Base-by-base conservation (phyloP, 2,329 filamentous ascomycete species). In the Beauveria scarabaeidicola region DNA sequence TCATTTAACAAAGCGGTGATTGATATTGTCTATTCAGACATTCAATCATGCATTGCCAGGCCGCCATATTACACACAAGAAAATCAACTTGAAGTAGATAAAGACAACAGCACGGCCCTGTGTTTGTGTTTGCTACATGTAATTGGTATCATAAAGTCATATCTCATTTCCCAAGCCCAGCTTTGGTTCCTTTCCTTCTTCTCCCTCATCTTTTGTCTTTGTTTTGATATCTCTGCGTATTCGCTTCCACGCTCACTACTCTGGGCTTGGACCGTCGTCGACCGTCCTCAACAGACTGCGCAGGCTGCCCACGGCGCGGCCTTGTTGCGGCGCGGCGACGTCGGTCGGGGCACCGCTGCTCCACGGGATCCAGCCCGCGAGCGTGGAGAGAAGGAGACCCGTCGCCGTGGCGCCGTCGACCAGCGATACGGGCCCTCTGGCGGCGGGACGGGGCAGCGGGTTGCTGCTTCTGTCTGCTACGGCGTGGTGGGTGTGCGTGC, bases 221-320 rank as follows among this genome's bases (percentile, higher is more conserved):
- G n/a, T 50, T 5, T n/a, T 15, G 15, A 23, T 23, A 17, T 10
- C n/a, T 15, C 23, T 52, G n/a, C 17, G 9, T 10, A 15, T 19
- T 27, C 1, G 6, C 36, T 9, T 53, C 38, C 11, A 36, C 32
- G 32, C 32, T 15, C 32, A 53, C n/a, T 55, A 27, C 41, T 46
- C 52, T n/a, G 19, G 44, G 27, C 29, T 32, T 2, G 32, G 3
- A 13, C 29, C 1, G 13, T 50, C 21, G 3, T 51, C 54, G 3
- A 11, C n/a, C 32, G 21, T 29, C 15, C 73, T 79, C 11, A 86
- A 69, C 19, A 86, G 67, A 46, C 81, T 76, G 58, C 81, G 74
- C 23, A 86, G 70, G 58, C 78, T 84, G 1, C 81, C 81, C 67
- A 84, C 82, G 1, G 83, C 83, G 65, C 81, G 76, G 61, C 78